Evolutionary conservation across 345 rosid genomes (phyloP).

Genomic region (Eucalyptus lansdowneana): DNA sequence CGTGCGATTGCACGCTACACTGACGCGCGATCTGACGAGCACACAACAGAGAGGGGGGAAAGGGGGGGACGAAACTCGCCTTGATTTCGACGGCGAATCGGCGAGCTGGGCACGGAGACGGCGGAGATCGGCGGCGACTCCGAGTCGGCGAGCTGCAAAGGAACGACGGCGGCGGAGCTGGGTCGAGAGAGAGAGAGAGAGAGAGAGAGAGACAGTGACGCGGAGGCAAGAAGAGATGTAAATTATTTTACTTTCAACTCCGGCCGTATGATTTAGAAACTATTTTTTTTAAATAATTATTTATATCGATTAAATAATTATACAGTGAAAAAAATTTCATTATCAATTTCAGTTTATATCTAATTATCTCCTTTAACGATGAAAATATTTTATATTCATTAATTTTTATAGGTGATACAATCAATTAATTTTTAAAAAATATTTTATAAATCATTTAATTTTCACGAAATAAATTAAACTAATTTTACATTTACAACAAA

Average conservation of each 20-base stretch:
- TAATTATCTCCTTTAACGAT: too few relatives aligned
- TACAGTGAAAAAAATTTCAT: neutral
- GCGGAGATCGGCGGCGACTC: neutral
- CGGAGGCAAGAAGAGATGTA: neutral
- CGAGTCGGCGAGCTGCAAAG: neutral
- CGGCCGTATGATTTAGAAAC: neutral
- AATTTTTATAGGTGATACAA: too few relatives aligned
- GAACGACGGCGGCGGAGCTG: neutral
- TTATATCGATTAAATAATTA: neutral
- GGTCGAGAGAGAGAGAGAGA: neutral
- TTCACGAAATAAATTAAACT: accelerated
- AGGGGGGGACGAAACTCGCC: neutral
- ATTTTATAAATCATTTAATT: too few relatives aligned
- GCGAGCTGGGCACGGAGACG: neutral
- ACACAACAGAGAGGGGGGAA: neutral
- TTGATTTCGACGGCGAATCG: neutral
- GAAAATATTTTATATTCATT: too few relatives aligned
- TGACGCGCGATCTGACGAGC: neutral
- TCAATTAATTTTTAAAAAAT: too few relatives aligned
- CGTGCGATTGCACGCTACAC: neutral
- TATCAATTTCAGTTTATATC: too few relatives aligned
- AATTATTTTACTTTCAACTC: neutral
- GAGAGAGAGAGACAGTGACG: neutral
- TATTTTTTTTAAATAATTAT: too few relatives aligned
- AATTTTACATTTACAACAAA: too few relatives aligned